Evolutionary conservation across 73 alveolate species (phyloP), one percentile per base, ranked within the genome.

Genomic region (Diophrys appendiculata): DNA sequence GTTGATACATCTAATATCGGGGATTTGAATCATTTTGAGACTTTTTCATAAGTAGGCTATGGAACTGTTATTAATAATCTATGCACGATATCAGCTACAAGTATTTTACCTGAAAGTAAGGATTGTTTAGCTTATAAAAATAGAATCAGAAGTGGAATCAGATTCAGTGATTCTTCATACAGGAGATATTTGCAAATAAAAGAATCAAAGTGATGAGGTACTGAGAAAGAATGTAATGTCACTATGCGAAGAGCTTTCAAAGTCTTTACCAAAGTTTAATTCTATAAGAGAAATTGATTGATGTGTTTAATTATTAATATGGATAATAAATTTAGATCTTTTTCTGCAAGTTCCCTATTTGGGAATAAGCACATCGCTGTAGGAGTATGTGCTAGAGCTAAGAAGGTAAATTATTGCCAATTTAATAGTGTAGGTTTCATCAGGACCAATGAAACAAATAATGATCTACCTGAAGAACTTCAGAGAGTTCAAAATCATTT

Each of bases 361-460:
- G n/a, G n/a, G n/a, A n/a, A n/a, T n/a, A n/a, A n/a, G n/a, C n/a
- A n/a, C n/a, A n/a, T n/a, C n/a, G n/a, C n/a, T n/a, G n/a, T n/a
- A n/a, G n/a, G 98, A 29, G 89, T 93, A 29, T 95, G 99, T 76
- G 92, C 96, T 74, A 95, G 91, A 98, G 91, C 86, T 35, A 93
- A 93, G 79, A 95, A 81, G 56, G 88, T 79, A 79, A 22, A 22
- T 26, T 11, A 11, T 23, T 2, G 29, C 34, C n/a, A 3, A 29
- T 52, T 2, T 33, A 24, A 18, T n/a, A 33, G 2, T 68, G 33
- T 68, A 94, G 90, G 76, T 94, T 54, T 60, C 83, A 13, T 83
- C 93, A 43, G 88, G 83, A 23, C 96, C 94, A 56, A 95, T 95
- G 99, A 78, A 88, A 71, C 88, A 84, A 53, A 92, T 95, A 23